Base-by-base conservation (phyloP, 164 flowering plant genomes). In the Pachysandra terminalis region DNA sequence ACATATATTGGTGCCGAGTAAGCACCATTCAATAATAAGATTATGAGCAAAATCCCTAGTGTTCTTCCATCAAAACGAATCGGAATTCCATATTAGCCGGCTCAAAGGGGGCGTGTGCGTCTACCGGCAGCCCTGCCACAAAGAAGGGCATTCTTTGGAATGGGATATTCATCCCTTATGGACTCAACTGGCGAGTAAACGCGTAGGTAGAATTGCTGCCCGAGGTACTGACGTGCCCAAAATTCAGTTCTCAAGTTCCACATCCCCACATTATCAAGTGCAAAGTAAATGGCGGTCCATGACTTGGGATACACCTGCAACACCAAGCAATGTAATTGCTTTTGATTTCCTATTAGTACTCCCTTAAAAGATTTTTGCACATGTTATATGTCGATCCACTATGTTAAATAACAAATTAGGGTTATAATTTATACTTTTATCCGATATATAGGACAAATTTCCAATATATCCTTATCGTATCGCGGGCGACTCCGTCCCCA, bases 211-310 rank as follows among this genome's bases (percentile, higher is more conserved):
- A 89, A 86, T 58, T 93, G 98, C 58, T 90, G 89, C 3, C 98
- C 98, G 0, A 90, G 83, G 73, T 89, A 90, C 66, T 85, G 95
- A 27, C 93, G 71, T 41, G 88, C 86, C 96, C 95, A 93, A 45
- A 67, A 76, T 75, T 93, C 86, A 5, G 77, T 63, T 67, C 98
- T 85, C 68, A 93, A 19, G 68, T 93, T 92, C 98, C 98, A 92
- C 98, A 90, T 92, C 10, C 98, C 98, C 16, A 84, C 87, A 55
- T 92, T 92, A 66, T 92, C 98, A 0, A 92, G 82, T 59, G 89
- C 71, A 4, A 92, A 59, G 40, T 87, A 92, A 0, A 90, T 72
- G 0, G 98, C 88, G 0, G 96, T 87, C 98, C 98, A 92, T 41
- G 96, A 85, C 58, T 59, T 81, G n/a, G 98, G 96, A 68, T 90